Evolutionary conservation across 306 rosid genomes (phyloP).

Genomic region (Sicyos baderoa): DNA sequence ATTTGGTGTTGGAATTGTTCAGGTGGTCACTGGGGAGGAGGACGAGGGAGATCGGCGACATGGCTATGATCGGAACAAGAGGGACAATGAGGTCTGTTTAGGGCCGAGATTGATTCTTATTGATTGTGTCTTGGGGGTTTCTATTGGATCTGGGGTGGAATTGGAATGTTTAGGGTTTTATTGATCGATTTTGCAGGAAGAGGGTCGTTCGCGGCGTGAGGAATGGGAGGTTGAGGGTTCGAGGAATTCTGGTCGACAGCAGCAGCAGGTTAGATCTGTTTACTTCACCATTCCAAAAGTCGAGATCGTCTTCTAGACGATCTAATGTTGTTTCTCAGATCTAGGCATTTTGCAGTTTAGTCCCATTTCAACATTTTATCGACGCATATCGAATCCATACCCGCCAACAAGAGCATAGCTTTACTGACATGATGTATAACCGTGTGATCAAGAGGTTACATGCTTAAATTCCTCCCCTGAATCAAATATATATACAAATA

Average conservation of each 20-base stretch:
- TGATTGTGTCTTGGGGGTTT: neutral
- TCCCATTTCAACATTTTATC: neutral
- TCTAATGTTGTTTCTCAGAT: neutral
- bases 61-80: slow-evolving; percentile 19
- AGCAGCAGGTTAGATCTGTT: slow-evolving; percentile 35
- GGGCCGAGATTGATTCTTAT: slow-evolving; percentile 4
- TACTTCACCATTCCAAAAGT: neutral
- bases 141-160: neutral
- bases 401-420: no score
- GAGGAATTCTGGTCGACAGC: slow-evolving; percentile 31
- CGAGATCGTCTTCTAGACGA: neutral
- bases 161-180: slow-evolving; percentile 2
- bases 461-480: no score
- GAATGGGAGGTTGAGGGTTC: slow-evolving; percentile 36
- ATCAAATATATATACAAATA: no score
- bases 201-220: slow-evolving; percentile 26
- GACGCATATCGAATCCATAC: no score
- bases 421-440: no score
- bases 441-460: no score
- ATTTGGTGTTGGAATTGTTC: neutral
- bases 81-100: slow-evolving; percentile 33
- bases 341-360: neutral
- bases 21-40: slow-evolving; percentile 69
- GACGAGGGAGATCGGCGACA: slow-evolving; percentile 31
- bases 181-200: slow-evolving; percentile 30